Evolutionary conservation across 176 grass and related monocot species (phyloP).

Genomic region (Coix lacrymajobi): DNA sequence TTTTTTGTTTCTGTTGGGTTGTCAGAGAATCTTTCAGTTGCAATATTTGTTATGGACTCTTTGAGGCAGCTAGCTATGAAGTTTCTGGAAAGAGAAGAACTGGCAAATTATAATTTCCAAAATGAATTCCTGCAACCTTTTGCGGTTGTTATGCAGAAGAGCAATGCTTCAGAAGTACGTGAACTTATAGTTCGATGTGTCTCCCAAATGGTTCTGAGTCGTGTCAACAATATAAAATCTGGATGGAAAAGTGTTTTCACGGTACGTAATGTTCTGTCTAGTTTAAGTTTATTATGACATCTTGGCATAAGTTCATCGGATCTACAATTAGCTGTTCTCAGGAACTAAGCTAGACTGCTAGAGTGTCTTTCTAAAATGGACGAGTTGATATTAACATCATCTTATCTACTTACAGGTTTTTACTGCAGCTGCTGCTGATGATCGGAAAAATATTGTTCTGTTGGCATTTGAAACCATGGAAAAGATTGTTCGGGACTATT

Average conservation of each 20-base stretch:
- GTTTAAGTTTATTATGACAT: constrained; percentile 16
- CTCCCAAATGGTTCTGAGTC: constrained; percentile 96
- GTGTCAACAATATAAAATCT: constrained; percentile 95
- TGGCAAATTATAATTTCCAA: constrained; percentile 99
- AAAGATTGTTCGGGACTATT: constrained; percentile 98
- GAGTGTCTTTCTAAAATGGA: neutral
- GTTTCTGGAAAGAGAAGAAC: constrained; percentile 91
- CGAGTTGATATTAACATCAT: constrained; percentile 7
- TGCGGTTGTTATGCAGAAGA: constrained; percentile 94
- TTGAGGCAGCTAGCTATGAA: constrained; percentile 96
- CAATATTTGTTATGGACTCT: constrained; percentile 99
- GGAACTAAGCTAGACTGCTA: constrained; percentile 16
- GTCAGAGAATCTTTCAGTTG: constrained; percentile 92
- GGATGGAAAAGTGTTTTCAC: constrained; percentile 97
- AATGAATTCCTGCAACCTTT: constrained; percentile 97
- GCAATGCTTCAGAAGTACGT: constrained; percentile 83
- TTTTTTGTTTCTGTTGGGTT: constrained; percentile 93
- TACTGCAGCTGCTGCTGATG: constrained; percentile 78
- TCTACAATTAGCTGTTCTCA: constrained; percentile 6
- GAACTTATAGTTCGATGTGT: constrained; percentile 93
- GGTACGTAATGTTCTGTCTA: constrained; percentile 41
- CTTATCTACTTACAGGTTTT: constrained; percentile 64
- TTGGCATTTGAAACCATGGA: constrained; percentile 99
- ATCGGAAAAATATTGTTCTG: constrained; percentile 92
- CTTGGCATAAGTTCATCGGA: neutral